Evolutionary conservation across 176 grass and related monocot species (phyloP), one percentile per base, ranked within the genome.

Genomic region (Hordeum marinum): DNA sequence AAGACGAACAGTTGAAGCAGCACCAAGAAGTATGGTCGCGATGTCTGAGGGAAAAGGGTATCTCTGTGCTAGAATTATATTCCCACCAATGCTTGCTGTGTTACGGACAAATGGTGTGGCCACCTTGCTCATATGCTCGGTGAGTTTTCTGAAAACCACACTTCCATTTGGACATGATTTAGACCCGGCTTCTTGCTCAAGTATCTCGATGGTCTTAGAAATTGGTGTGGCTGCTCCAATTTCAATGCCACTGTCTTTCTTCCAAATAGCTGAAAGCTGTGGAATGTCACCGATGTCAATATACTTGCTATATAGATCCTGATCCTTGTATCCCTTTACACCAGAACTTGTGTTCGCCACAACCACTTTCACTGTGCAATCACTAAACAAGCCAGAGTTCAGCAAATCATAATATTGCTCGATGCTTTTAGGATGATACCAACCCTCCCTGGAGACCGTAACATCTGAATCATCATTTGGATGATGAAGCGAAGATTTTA

Each of bases 61-160:
- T 80, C 85, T 92, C 78, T 95, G 88, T 85, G 90, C 93, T 41
- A 95, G 86, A 69, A 92, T 82, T 77, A 95, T 52, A 87, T 95
- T 95, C 27, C 93, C 93, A 11, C 90, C 93, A 34, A 95, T 55
- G 79, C 93, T 95, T 85, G 90, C 93, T 40, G 91, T 92, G 73
- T 92, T 95, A 59, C 86, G 83, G 57, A 92, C 90, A 89, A 95
- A 95, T 59, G 82, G 88, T 14, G 94, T 60, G 40, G 90, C 90
- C 15, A 95, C 88, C 81, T 92, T 92, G 76, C 87, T 78, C 93
- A 95, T 90, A 52, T 95, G 93, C n/a, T 95, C 73, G 57, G 94
- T 80, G 80, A 95, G 84, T 72, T 89, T 95, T 63, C 45, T 65
- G 62, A 87, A 95, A 79, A 95, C 83, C 34, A 77, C 76, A 78